A percentile compares a stretch with the other conserved stretches of the same genome.
Conservation (phyloP, 441 rosid species). For the Biscutella laevigata region DNA sequence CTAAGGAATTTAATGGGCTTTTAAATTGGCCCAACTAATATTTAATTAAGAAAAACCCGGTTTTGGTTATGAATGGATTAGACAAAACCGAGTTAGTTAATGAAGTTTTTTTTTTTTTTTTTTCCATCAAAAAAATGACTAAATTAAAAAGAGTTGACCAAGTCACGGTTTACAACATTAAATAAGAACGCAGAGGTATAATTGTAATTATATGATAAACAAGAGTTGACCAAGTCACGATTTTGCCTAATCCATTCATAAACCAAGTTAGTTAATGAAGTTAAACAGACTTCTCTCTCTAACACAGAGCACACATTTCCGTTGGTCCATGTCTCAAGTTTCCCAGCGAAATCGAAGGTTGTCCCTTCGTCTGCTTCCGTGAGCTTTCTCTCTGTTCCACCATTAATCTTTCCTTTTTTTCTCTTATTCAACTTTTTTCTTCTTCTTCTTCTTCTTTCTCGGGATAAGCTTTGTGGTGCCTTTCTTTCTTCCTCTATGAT, state of each 20-base stretch:
- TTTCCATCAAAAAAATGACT: too few species aligned
- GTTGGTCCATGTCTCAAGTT: constrained; percentile 23
- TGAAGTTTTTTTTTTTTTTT: too few species aligned
- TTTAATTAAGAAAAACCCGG: neutral
- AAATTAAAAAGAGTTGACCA: too few species aligned
- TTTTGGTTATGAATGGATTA: neutral
- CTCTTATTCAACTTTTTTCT: constrained; percentile 21
- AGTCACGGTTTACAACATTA: too few species aligned
- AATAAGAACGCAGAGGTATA: too few species aligned
- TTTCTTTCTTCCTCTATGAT: constrained; percentile 16
- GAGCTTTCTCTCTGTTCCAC: constrained; percentile 30
- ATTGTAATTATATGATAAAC: too few species aligned
- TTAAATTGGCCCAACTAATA: neutral
- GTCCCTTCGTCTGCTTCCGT: constrained; percentile 25
- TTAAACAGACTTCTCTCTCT: too few species aligned
- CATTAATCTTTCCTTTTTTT: constrained; percentile 22
- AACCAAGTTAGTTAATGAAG: too few species aligned
- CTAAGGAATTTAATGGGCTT: constrained; percentile 2
- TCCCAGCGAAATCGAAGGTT: constrained; percentile 24
- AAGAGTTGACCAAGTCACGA: too few species aligned
- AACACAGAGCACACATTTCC: constrained; percentile 12
- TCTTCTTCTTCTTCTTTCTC: constrained; percentile 15
- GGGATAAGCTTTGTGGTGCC: neutral
- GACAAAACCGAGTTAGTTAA: constrained; percentile 11
- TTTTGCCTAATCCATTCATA: too few species aligned